Percentiles rank a stretch among this genome's conserved stretches.
These are phyloP conservation scores for Uromyces viciae-fabae DNA, from an alignment of 1,284 basidiomycete species.

Conservation along the genomic window DNA sequence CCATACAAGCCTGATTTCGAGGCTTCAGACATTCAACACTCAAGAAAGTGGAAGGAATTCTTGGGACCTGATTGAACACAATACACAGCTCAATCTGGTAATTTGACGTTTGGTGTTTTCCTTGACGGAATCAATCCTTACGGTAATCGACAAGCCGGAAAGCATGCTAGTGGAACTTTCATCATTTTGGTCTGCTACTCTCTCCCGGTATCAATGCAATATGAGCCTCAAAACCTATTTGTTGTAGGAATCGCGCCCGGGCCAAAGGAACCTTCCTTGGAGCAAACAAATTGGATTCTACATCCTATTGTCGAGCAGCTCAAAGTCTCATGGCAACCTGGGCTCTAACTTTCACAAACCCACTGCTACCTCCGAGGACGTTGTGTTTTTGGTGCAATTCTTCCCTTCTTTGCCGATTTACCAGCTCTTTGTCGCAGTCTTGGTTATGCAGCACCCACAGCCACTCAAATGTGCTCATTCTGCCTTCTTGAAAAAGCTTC, in stretches of 20 bases:
- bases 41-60: slow-evolving; percentile 1
- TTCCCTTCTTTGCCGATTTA: background rate
- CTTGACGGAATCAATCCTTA: slow-evolving; percentile 25
- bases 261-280: slow-evolving; percentile 1
- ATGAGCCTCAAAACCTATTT: background rate
- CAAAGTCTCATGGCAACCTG: background rate
- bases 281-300: slow-evolving; percentile 10
- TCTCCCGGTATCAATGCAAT: background rate
- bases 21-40: slow-evolving; percentile 4
- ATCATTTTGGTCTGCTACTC: background rate
- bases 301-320: background rate
- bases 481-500: background rate
- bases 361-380: background rate
- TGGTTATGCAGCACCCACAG: background rate
- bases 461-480: background rate
- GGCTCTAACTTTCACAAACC: slow-evolving; percentile 20
- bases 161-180: slow-evolving; percentile 7
- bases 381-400: background rate
- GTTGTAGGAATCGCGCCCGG: slow-evolving; percentile 12
- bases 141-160: background rate
- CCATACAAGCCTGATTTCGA: background rate
- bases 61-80: background rate
- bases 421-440: background rate
- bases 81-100: background rate
- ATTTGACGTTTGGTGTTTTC: slow-evolving; percentile 8